Base-by-base conservation (phyloP, 805 yeast genomes). In the Kodamaea kaohsiungensis region DNA sequence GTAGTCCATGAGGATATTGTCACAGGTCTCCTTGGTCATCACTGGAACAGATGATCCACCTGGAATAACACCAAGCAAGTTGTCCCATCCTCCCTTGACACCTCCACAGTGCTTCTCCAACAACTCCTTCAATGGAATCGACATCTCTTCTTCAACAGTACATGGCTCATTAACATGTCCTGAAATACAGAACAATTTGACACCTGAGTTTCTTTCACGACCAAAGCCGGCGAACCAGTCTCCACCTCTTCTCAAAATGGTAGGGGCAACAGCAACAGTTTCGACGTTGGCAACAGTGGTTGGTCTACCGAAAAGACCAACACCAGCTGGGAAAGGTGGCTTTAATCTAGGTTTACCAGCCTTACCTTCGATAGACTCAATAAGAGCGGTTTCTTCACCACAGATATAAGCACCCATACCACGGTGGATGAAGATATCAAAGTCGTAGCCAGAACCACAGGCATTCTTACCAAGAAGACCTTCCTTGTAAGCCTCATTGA, bases 291-390 rank as follows among this genome's bases (percentile, higher is more conserved):
- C 87, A 55, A 90, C 96, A 45, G 96, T 90, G 33, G 92, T 84
- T 60, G 96, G 96, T 71, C 96, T 83, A 65, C 96, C 96, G 62
- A 88, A 90, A 53, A 90, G 78, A 65, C 96, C 96, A 55, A 89
- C 93, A 65, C 96, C 96, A 37, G 96, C 96, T 37, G 96, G 96
- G 83, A 90, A 90, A 59, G 96, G 96, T 38, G 96, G 96, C 84
- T 90, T 90, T 70, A 90, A 81, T 74, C 96, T 85, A 62, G 96
- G 96, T 75, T 90, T 90, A 61, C 96, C 96, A 54, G 95, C 96
- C 73, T 90, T 90, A 64, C 96, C 96, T 76, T 90, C 96, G 52
- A 90, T 77, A 2, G 92, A 86, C 76, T 90, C 96, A 67, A 90
- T 89, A 68, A 90, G 76, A 4, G 96, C 91, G 43, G 96, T 90